Base-by-base conservation (phyloP, 352 stramenopile species). In the Globisporangium yorkense region DNA sequence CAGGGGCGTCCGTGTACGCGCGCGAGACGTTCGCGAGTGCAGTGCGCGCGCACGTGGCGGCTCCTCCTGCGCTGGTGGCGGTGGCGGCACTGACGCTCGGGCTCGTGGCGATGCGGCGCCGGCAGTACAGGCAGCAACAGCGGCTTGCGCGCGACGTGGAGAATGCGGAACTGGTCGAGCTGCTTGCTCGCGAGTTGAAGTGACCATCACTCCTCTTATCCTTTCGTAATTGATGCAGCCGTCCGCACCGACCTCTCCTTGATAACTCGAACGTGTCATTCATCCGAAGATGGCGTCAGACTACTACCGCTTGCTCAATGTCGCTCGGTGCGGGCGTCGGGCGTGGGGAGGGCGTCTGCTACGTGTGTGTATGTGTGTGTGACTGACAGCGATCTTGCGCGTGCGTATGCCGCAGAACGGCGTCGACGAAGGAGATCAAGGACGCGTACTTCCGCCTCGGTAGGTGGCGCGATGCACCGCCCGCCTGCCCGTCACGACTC, bases 231-330 rank as follows among this genome's bases (percentile, higher is more conserved):
- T 5, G 18, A 40, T 29, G 31, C 13, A 43, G 16, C 10, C 3
- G 37, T 4, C 3, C 37, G 0, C 3, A 18, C 13, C 2, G 37
- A 43, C 37, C 37, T 43, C 37, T 43, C 37, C 24, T 27, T 27
- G 24, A 27, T 27, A 27, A 27, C 24, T 27, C 24, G 24, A 27
- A 27, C 24, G 24, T 27, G 24, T 27, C 24, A 27, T 27, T 27
- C 33, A 6, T 37, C 33, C 6, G 33, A 35, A 1, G 0, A 49
- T 59, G 51, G 72, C 88, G 24, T 27, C 24, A 50, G 84, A 94
- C 63, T 88, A 91, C 59, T 94, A 94, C 56, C 78, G 81, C 46
- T 67, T 94, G 56, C 75, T 92, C 13, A 91, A 90, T 59, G 63
- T 94, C 54, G 68, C 84, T 27, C 67, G 81, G 81, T 90, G 56